Conservation (phyloP, 2,329 filamentous ascomycete genomes). For the Phyllosticta citrichinensis region DNA sequence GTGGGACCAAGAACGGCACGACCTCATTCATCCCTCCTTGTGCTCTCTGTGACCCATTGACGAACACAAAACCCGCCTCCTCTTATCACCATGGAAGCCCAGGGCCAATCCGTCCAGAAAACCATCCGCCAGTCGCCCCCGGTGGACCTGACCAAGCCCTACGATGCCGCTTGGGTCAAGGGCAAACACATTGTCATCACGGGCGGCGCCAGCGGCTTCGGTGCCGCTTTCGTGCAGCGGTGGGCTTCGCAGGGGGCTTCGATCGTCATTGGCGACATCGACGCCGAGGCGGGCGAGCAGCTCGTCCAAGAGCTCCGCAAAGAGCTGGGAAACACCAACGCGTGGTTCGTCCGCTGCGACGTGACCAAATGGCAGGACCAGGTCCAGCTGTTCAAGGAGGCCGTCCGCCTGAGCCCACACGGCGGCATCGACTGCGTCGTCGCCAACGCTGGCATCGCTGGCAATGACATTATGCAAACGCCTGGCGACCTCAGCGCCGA, state of each 20-base stretch:
- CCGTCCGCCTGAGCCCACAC: constrained; percentile 43
- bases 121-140: constrained; percentile 28
- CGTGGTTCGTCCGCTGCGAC: constrained; percentile 52
- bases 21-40: neutral
- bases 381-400: constrained; percentile 51
- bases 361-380: constrained; percentile 57
- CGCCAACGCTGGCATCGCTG: constrained; percentile 55
- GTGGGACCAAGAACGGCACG: neutral
- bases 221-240: constrained; percentile 27
- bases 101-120: neutral
- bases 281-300: constrained; percentile 42
- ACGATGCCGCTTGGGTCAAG: constrained; percentile 27
- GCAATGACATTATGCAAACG: constrained; percentile 37
- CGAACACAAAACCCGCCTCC: neutral
- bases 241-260: constrained; percentile 39
- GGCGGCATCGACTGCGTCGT: constrained; percentile 53
- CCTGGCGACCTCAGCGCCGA: constrained; percentile 36
- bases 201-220: constrained; percentile 30
- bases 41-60: neutral
- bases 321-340: constrained; percentile 29
- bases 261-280: constrained; percentile 55
- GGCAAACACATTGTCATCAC: constrained; percentile 30
- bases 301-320: constrained; percentile 33
- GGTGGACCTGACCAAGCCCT: constrained; percentile 25
- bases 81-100: neutral